Conservation (phyloP, 1,284 basidiomycete genomes). For the Rugosomyces carneus region DNA sequence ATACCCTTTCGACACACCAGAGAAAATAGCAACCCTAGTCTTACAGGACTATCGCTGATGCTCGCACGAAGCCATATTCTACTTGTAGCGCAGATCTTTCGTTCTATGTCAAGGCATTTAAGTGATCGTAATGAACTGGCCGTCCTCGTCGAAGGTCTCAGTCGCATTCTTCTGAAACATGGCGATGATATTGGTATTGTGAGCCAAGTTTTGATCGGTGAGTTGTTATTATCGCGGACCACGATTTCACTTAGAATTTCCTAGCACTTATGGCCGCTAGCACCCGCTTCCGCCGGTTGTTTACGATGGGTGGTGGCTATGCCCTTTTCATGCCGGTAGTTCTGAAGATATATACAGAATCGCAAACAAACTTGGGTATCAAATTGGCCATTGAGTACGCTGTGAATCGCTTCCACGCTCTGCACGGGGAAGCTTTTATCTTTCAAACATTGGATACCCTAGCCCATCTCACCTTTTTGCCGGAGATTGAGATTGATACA, state of each 20-base stretch:
- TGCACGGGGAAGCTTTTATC: conserved; percentile 71
- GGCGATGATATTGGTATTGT: conserved; percentile 70
- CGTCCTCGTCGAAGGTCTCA: conserved; percentile 63
- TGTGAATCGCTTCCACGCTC: conserved; percentile 65
- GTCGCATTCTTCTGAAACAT: conserved; percentile 59
- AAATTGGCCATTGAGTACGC: conserved; percentile 69
- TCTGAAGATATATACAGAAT: conserved; percentile 62
- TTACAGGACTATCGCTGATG: conserved; percentile 42
- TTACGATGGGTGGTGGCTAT: conserved; percentile 67
- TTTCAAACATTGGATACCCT: conserved; percentile 69
- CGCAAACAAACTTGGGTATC: conserved; percentile 48
- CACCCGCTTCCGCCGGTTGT: conserved; percentile 71
- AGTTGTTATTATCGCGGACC: conserved; percentile 17
- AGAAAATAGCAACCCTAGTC: conserved; percentile 6
- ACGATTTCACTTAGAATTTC: background rate
- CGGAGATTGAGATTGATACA: conserved; percentile 42
- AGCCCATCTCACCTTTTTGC: conserved; percentile 47
- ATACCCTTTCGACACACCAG: conserved; percentile 25
- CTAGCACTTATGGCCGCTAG: conserved; percentile 63
- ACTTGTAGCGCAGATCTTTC: conserved; percentile 66
- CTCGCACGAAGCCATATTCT: conserved; percentile 68
- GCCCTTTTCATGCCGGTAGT: conserved; percentile 66
- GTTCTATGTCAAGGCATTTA: conserved; percentile 69
- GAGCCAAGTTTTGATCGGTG: conserved; percentile 65
- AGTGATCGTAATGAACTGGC: conserved; percentile 71